Evolutionary conservation across 306 rosid species (phyloP), one percentile per base, ranked within the genome.

Genomic region (Dryas drummondii): DNA sequence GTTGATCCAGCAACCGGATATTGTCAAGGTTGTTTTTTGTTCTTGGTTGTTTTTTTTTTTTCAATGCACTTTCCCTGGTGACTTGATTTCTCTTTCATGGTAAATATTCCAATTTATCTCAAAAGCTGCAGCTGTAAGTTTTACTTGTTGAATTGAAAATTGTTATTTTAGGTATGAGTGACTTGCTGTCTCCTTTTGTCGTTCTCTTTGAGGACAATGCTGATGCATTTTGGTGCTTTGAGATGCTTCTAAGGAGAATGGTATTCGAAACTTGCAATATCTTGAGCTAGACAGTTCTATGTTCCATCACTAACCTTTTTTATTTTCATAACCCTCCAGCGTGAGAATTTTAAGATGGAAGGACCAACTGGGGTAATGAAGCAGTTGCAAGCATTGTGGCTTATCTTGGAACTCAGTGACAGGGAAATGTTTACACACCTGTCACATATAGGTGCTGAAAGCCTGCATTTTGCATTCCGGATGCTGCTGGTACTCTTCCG

Each of bases 171-270:
- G 98, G 98, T 80, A 93, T 93, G 98, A 93, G 98, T 32, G 98
- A 91, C 85, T 86, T 93, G 96, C 90, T 93, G 84, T 93, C 98
- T 77, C 98, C 98, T 73, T 93, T 93, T 79, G 86, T 93, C 74
- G 93, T 91, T 73, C 92, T 93, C 84, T 93, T 89, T 72, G 98
- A 93, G 86, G 97, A 93, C 65, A 83, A 93, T 74, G 98, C 98
- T 54, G 98, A 93, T 83, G 98, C 98, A 51, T 93, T 93, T 85
- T 93, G 98, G 98, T 93, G 98, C 88, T 93, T 93, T 86, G 98
- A 93, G 86, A 91, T 93, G 97, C 98, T 93, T 78, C 78, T 93
- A 73, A 91, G 98, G 81, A 91, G 98, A 91, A 88, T 90, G 98
- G 98, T 93, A 93, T 67, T 57, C n/a, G 66, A 76, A 75, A 78